These are phyloP conservation scores for Clonostachys byssicola DNA, from an alignment of 2,329 filamentous ascomycete genomes.

Conservation along the genomic window DNA sequence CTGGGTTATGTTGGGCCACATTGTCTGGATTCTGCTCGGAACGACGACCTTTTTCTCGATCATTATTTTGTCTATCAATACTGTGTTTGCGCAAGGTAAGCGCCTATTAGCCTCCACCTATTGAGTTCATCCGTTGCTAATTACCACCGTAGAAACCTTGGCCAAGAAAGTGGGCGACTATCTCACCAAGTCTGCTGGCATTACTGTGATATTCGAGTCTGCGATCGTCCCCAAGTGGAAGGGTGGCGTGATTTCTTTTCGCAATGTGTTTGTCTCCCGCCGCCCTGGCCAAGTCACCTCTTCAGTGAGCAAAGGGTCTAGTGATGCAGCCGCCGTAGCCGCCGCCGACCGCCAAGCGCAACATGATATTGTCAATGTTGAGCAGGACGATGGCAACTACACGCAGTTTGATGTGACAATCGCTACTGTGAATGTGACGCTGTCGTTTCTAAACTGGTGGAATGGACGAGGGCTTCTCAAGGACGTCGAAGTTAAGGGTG, in stretches of 20 bases:
- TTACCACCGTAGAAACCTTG: slow-evolving; percentile 66
- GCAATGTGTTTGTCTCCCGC: slow-evolving; percentile 92
- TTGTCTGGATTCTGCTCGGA: slow-evolving; percentile 93
- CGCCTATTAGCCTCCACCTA: background rate
- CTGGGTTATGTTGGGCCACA: slow-evolving; percentile 89
- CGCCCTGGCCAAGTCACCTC: slow-evolving; percentile 78
- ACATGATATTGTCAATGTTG: slow-evolving; percentile 20
- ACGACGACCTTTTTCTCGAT: slow-evolving; percentile 97
- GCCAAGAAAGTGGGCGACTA: slow-evolving; percentile 95
- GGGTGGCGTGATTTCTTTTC: slow-evolving; percentile 91
- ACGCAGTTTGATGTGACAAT: slow-evolving; percentile 96
- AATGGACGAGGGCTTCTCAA: slow-evolving; percentile 89
- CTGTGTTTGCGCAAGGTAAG: slow-evolving; percentile 87
- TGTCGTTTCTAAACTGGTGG: slow-evolving; percentile 99
- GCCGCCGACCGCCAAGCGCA: slow-evolving; percentile 63
- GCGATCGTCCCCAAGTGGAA: slow-evolving; percentile 96
- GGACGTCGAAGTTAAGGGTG: slow-evolving; percentile 90
- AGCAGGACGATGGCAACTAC: slow-evolving; percentile 85
- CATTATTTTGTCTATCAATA: slow-evolving; percentile 87
- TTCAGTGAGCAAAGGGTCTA: slow-evolving; percentile 89
- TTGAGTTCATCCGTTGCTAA: background rate
- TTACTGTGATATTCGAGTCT: slow-evolving; percentile 94
- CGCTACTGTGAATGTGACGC: slow-evolving; percentile 89
- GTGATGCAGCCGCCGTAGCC: slow-evolving; percentile 79
- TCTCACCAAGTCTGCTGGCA: slow-evolving; percentile 85